Evolutionary conservation across 768 basidiomycete genomes (phyloP).

Genomic region (Lactarius trivialis): DNA sequence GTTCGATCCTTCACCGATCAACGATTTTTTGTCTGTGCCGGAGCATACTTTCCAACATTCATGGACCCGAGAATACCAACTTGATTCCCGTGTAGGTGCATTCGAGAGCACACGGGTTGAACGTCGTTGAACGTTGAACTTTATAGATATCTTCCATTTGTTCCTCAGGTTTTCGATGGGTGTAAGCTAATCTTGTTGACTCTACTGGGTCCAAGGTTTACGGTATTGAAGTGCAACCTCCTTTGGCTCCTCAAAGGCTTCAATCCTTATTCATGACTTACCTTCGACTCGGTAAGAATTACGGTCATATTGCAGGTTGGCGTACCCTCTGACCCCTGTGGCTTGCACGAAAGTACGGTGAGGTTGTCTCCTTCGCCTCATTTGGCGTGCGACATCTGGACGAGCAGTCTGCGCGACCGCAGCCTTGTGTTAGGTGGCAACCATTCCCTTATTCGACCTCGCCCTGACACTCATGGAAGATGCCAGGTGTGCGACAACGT

Average conservation of each 20-base stretch:
- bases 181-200: conserved; percentile 11
- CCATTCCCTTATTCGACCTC: neutral
- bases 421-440: conserved; percentile 48
- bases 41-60: conserved; percentile 6
- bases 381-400: conserved; percentile 49
- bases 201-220: neutral
- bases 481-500: conserved; percentile 45
- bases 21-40: conserved; percentile 6
- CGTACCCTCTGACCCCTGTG: neutral
- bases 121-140: neutral
- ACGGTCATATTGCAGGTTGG: neutral
- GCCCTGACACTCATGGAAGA: conserved; percentile 5
- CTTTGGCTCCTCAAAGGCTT: conserved; percentile 7
- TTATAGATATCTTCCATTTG: conserved; percentile 23
- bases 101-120: neutral
- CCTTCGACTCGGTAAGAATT: conserved; percentile 9
- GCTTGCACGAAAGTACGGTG: conserved; percentile 1
- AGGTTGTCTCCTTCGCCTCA: conserved; percentile 1
- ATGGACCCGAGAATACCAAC: conserved; percentile 7
- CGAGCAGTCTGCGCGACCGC: conserved; percentile 43
- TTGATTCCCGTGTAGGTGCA: conserved; percentile 11
- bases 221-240: conserved; percentile 20
- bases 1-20: conserved; percentile 1
- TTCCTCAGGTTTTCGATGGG: conserved; percentile 18
- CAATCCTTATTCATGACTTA: conserved; percentile 10